Evolutionary conservation across 2,329 filamentous ascomycete genomes (phyloP).

Genomic region (Fusarium solani-melongenae): DNA sequence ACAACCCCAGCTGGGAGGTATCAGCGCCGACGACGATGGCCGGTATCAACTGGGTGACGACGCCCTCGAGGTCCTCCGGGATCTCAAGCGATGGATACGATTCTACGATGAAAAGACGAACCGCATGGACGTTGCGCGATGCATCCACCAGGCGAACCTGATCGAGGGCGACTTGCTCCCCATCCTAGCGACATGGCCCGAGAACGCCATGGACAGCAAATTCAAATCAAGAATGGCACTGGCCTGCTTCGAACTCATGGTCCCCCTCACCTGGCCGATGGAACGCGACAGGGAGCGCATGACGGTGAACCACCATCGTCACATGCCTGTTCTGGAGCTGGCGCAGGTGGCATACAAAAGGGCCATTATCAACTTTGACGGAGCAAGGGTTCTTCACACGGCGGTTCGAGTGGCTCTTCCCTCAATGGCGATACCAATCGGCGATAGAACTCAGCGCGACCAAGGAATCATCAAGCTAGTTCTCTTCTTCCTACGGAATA

Average conservation of each 20-base stretch:
- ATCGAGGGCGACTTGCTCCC: constrained; percentile 89
- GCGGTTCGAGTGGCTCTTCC: constrained; percentile 85
- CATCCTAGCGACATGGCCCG: constrained; percentile 86
- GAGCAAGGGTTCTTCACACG: constrained; percentile 80
- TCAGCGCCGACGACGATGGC: constrained; percentile 81
- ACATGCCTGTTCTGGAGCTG: constrained; percentile 88
- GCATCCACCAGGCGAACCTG: constrained; percentile 91
- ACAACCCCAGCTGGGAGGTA: constrained; percentile 79
- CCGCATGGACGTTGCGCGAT: constrained; percentile 93
- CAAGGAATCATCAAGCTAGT: constrained; percentile 93
- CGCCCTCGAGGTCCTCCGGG: constrained; percentile 88
- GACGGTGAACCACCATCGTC: constrained; percentile 92
- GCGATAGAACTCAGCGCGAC: constrained; percentile 81
- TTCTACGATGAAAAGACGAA: constrained; percentile 94
- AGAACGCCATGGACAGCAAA: constrained; percentile 76
- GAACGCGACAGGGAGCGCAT: constrained; percentile 82
- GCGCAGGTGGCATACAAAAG: constrained; percentile 92
- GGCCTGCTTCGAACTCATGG: constrained; percentile 89
- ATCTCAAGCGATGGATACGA: constrained; percentile 94
- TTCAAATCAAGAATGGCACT: constrained; percentile 83
- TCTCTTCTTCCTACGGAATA: constrained; percentile 88
- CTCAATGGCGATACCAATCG: constrained; percentile 81
- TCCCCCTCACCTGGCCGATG: constrained; percentile 93
- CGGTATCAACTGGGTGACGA: constrained; percentile 93
- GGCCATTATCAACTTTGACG: constrained; percentile 85